phyloP scores from a whole-genome alignment of 768 basidiomycete species.

The Suillus spraguei region DNA sequence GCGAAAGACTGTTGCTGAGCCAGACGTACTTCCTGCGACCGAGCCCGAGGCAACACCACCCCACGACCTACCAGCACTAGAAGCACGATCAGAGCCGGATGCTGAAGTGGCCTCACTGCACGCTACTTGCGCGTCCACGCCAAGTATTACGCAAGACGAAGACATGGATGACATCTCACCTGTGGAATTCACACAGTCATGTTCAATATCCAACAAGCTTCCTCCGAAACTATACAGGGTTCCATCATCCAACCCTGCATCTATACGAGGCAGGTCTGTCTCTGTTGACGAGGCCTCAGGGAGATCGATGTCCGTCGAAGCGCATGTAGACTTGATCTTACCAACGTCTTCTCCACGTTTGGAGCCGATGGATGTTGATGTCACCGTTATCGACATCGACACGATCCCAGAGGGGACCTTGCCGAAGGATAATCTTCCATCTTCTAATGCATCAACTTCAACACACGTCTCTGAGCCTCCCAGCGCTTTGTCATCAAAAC shows the following conservation, averaged over 20 bases:
- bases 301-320: conserved; percentile 1
- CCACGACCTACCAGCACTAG: conserved; percentile 7
- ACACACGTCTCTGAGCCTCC: conserved; percentile 8
- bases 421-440: background rate
- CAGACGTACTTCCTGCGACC: conserved; percentile 3
- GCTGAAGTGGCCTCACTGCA: conserved; percentile 19
- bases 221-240: conserved; percentile 14
- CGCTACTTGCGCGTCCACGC: conserved; percentile 25
- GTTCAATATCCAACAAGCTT: conserved; percentile 17
- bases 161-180: conserved; percentile 18
- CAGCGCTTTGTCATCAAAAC: conserved; percentile 9
- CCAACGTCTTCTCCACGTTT: conserved; percentile 16
- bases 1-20: conserved; percentile 8
- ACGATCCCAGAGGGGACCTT: too few relatives aligned
- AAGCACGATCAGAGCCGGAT: conserved; percentile 16
- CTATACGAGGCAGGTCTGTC: background rate
- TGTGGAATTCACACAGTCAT: conserved; percentile 18
- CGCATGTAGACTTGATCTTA: too few relatives aligned
- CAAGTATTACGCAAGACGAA: conserved; percentile 19
- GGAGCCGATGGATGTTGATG: conserved; percentile 33
- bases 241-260: conserved; percentile 10
- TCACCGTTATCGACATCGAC: background rate
- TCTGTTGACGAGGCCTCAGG: background rate
- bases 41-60: conserved; percentile 6
- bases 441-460: background rate